Conservation (phyloP, 208 protist species). For the Acanthamoeba sp. region DNA sequence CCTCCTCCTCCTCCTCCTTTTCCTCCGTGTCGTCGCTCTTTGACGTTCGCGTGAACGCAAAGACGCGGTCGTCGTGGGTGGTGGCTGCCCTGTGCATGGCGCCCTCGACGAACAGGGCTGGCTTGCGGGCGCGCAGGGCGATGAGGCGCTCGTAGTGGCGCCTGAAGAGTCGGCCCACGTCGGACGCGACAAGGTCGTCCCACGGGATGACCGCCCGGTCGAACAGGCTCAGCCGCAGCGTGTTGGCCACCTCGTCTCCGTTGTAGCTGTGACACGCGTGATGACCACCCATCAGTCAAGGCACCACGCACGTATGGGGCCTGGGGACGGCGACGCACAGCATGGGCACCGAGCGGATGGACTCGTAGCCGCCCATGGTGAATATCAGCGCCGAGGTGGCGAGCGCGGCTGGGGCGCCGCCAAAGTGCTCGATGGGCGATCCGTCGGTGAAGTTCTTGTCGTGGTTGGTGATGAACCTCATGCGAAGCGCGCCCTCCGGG, state of each 20-base stretch:
- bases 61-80: neutral
- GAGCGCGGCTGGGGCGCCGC: neutral
- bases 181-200: neutral
- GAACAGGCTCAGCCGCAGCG: neutral
- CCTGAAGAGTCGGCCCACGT: neutral
- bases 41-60: neutral
- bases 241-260: slow-evolving; percentile 29
- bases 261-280: neutral
- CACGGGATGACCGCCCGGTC: neutral
- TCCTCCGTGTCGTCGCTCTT: neutral
- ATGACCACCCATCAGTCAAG: neutral
- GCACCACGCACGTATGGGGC: neutral
- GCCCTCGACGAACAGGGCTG: neutral
- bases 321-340: neutral
- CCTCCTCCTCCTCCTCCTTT: neutral
- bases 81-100: neutral
- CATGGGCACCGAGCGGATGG: slow-evolving; percentile 20
- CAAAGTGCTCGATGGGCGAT: slow-evolving; percentile 7
- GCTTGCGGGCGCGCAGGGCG: neutral
- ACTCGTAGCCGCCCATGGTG: neutral
- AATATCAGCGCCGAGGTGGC: neutral
- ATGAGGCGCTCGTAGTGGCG: neutral
- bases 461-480: slow-evolving; percentile 23
- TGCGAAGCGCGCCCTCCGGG: neutral
- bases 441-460: slow-evolving; percentile 23